phyloP scores from a whole-genome alignment of 2,329 filamentous ascomycete genomes.

The Chalara sp. region DNA sequence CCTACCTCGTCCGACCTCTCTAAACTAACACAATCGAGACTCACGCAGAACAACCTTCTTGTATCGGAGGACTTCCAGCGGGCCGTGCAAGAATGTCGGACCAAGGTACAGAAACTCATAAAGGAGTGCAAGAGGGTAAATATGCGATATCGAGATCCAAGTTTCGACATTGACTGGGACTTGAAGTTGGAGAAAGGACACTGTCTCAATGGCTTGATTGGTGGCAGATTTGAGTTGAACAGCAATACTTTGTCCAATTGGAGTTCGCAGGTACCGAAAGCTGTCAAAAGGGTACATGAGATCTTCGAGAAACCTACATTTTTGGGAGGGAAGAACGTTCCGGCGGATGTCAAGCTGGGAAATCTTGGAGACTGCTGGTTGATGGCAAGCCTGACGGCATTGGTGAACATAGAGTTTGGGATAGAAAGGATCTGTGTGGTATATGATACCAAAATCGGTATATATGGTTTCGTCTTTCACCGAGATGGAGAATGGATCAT shows the following conservation, averaged over 20 bases:
- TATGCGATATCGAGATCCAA: slow-evolving; percentile 74
- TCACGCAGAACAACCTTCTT: slow-evolving; percentile 51
- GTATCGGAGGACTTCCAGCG: slow-evolving; percentile 60
- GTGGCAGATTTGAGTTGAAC: slow-evolving; percentile 43
- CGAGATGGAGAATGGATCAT: slow-evolving; percentile 88
- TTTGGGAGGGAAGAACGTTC: slow-evolving; percentile 69
- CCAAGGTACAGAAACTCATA: slow-evolving; percentile 54
- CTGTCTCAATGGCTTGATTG: slow-evolving; percentile 24
- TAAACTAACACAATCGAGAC: slow-evolving; percentile 29
- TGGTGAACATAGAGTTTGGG: slow-evolving; percentile 65
- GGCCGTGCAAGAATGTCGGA: slow-evolving; percentile 61
- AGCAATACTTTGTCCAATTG: slow-evolving; percentile 37
- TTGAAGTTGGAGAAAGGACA: slow-evolving; percentile 35
- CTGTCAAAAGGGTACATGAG: slow-evolving; percentile 69
- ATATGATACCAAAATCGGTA: slow-evolving; percentile 66
- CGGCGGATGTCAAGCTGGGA: slow-evolving; percentile 75
- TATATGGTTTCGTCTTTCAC: slow-evolving; percentile 87
- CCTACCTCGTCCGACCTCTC: slow-evolving; percentile 5
- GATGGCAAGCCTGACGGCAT: slow-evolving; percentile 69
- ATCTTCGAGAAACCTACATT: slow-evolving; percentile 75
- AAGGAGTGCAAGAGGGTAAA: slow-evolving; percentile 67
- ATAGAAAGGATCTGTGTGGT: slow-evolving; percentile 71
- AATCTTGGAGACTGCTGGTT: slow-evolving; percentile 81
- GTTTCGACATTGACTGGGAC: slow-evolving; percentile 64
- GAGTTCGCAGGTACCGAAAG: slow-evolving; percentile 53